phyloP scores from a whole-genome alignment of 176 grass and related monocot species.

The Chrysopogon serrulatus region DNA sequence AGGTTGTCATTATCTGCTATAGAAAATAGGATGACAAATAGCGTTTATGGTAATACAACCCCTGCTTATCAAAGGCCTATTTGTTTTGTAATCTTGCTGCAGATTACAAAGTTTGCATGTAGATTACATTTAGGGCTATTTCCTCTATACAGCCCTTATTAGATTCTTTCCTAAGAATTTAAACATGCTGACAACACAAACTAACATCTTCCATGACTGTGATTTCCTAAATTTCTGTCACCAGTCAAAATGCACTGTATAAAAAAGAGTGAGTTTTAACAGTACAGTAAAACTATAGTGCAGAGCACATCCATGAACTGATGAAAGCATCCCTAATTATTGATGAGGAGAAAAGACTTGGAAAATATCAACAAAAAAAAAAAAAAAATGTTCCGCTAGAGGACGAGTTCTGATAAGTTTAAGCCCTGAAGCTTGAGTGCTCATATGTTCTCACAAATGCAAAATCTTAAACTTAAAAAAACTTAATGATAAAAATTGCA shows the following conservation, averaged over 20 bases:
- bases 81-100: not conserved
- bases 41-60: not conserved
- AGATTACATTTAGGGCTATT: not conserved
- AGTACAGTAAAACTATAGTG: not conserved
- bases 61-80: not conserved
- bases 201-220: not conserved
- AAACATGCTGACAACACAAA: not conserved
- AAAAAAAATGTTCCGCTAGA: not conserved
- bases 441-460: constrained; percentile 8
- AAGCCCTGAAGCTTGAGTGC: not conserved
- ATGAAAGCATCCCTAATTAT: not conserved
- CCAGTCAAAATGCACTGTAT: not conserved
- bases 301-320: not conserved
- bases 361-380: not conserved
- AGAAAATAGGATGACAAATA: constrained; percentile 14
- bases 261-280: not conserved
- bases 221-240: not conserved
- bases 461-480: constrained; percentile 7
- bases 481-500: too few species aligned
- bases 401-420: constrained; percentile 1
- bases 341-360: not conserved
- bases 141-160: not conserved
- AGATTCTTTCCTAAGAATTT: not conserved
- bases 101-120: not conserved
- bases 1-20: constrained; percentile 20